Evolutionary conservation across 306 rosid genomes (phyloP).

Genomic region (Vigna reflexopilosa): DNA sequence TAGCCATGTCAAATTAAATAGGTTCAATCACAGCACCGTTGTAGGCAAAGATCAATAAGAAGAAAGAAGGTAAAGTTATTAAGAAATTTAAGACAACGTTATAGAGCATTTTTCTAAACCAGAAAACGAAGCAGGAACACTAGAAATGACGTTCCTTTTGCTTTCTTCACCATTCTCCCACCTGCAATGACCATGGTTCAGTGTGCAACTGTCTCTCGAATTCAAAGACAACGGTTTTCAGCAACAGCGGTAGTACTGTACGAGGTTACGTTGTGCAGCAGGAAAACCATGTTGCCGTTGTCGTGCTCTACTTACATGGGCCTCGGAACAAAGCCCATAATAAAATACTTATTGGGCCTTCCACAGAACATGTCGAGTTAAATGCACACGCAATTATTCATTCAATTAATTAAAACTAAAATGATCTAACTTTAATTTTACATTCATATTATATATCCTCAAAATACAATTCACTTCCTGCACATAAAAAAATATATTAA

Average conservation of each 20-base stretch:
- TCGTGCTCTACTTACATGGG: background rate
- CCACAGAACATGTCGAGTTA: no score
- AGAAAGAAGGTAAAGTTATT: no score
- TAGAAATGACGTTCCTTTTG: conserved; percentile 54
- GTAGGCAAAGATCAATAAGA: background rate
- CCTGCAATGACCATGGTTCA: background rate
- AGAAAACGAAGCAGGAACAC: background rate
- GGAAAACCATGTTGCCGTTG: background rate
- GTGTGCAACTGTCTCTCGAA: background rate
- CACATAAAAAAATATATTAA: no score
- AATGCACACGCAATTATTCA: no score
- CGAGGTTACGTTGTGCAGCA: background rate
- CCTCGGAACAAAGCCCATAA: background rate
- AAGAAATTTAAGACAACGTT: background rate
- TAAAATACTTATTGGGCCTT: background rate
- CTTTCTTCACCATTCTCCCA: conserved; percentile 72
- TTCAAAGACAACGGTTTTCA: conserved; percentile 3
- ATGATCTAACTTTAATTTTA: background rate
- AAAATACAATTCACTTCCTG: no score
- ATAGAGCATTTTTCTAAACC: no score
- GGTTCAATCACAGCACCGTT: conserved; percentile 17
- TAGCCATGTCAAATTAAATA: conserved; percentile 34
- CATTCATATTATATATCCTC: no score
- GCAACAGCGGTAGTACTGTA: conserved; percentile 3
- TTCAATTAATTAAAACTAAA: no score